A percentile compares a stretch with the other conserved stretches of the same genome.
Conservation (phyloP, 2,329 filamentous ascomycete species). For the Botryotinia convoluta region DNA sequence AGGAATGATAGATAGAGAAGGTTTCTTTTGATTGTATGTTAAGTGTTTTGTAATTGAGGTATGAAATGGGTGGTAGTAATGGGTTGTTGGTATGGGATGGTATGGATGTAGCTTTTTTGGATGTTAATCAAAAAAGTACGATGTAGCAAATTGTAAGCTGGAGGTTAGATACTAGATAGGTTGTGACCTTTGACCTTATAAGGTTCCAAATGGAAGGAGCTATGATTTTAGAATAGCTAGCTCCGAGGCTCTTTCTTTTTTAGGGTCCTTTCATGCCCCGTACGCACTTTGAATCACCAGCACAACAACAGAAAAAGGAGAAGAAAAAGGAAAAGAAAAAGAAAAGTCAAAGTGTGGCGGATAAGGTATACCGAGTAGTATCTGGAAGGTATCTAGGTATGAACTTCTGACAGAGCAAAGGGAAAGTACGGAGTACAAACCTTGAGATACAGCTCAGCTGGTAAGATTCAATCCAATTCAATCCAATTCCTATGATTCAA, state of each 20-base stretch:
- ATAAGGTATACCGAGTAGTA: not conserved
- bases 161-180: not conserved
- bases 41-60: not conserved
- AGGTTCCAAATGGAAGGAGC: not conserved
- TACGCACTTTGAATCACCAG: not conserved
- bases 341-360: not conserved
- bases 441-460: not conserved
- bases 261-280: not conserved
- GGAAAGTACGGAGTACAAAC: not conserved
- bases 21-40: not conserved
- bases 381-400: not conserved
- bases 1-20: not conserved
- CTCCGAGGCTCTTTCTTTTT: constrained; percentile 5
- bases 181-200: not conserved
- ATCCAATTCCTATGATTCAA: not conserved
- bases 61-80: not conserved
- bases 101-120: not conserved
- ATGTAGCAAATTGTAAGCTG: not conserved
- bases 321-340: too few relatives aligned
- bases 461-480: not conserved
- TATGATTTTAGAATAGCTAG: not conserved
- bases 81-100: not conserved
- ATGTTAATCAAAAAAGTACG: not conserved
- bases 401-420: not conserved
- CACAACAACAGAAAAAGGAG: not conserved